Evolutionary conservation across 208 protist species (phyloP).

Genomic region (Endotrypanum monterogeii): DNA sequence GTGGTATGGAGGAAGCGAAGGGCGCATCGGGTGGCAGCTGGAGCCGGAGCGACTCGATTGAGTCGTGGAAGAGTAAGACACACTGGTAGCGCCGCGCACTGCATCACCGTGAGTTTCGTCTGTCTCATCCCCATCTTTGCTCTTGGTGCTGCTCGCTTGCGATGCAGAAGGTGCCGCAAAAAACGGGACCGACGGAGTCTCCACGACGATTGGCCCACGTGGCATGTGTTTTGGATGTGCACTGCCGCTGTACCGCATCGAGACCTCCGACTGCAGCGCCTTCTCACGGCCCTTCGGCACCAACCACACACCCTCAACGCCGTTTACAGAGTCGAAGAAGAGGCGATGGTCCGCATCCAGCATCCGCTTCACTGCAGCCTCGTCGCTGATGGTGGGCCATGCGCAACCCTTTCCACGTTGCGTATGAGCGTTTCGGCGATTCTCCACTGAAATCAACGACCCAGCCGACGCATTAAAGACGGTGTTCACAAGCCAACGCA

Average conservation of each 20-base stretch:
- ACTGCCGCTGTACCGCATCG: slow-evolving; percentile 13
- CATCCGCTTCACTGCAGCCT: slow-evolving; percentile 37
- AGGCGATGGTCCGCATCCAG: slow-evolving; percentile 65
- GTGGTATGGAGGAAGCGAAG: slow-evolving; percentile 6
- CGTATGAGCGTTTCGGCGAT: slow-evolving; percentile 61
- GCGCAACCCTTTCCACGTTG: slow-evolving; percentile 74
- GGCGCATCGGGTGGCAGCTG: not conserved
- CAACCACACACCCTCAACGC: slow-evolving; percentile 72
- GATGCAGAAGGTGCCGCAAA: not conserved
- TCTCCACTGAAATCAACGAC: slow-evolving; percentile 63
- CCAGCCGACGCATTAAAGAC: slow-evolving; percentile 48
- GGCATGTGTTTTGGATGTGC: slow-evolving; percentile 66
- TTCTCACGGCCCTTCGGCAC: slow-evolving; percentile 26
- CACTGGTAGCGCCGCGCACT: not conserved
- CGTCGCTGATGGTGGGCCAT: slow-evolving; percentile 56
- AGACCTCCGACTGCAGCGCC: slow-evolving; percentile 37
- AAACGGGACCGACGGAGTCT: slow-evolving; percentile 30
- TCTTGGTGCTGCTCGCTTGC: not conserved
- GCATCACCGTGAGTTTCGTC: not conserved
- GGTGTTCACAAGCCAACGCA: slow-evolving; percentile 64
- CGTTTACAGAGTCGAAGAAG: slow-evolving; percentile 58
- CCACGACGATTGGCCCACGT: slow-evolving; percentile 63
- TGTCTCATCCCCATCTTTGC: not conserved
- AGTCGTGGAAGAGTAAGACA: not conserved
- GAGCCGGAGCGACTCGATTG: slow-evolving; percentile 5